Evolutionary conservation across 306 rosid species (phyloP), one percentile per base, ranked within the genome.

Genomic region (Hippophae gyantsensis): DNA sequence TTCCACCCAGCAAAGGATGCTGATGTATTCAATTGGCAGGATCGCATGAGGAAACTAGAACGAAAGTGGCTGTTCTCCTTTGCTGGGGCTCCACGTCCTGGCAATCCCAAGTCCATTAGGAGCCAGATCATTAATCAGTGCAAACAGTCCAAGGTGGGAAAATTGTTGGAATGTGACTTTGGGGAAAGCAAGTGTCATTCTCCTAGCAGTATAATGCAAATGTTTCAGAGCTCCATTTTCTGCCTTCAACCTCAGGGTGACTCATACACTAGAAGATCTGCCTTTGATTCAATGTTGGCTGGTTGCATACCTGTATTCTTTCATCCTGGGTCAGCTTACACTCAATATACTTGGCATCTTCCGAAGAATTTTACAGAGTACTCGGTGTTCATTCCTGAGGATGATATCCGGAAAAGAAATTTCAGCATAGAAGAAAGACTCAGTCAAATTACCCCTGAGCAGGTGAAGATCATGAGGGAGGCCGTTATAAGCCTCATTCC

Each of bases 71-170:
- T 92, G 23, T 88, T 88, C 85, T 92, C 99, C 8, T 92, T 92
- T 52, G 99, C 99, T 7, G 99, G 97, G 43, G 99, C 99, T 14
- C 99, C 99, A 0, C 97, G 99, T 57, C 99, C 99, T 13, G 99
- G 54, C 46, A 92, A 83, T 58, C 70, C 75, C 54, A 86, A 88
- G 71, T 92, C 99, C 10, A 92, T 92, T 40, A 76, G 99, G 71
- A 94, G 96, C 56, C 79, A 82, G 81, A 75, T 92, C 61, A 92
- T 92, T 64, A 81, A 88, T 62, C 81, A 92, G 63, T 92, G 99
- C 79, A 76, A 55, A 80, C 68, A 43, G 0, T 92, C 99, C n/a
- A 62, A 65, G 64, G 89, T 62, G 7, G 68, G 99, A 62, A 88
- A 86, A 74, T 73, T 92, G 63, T 69, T 92, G 72, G 99, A 92